Evolutionary conservation across 345 rosid species (phyloP).

Genomic region (Salix udensis): DNA sequence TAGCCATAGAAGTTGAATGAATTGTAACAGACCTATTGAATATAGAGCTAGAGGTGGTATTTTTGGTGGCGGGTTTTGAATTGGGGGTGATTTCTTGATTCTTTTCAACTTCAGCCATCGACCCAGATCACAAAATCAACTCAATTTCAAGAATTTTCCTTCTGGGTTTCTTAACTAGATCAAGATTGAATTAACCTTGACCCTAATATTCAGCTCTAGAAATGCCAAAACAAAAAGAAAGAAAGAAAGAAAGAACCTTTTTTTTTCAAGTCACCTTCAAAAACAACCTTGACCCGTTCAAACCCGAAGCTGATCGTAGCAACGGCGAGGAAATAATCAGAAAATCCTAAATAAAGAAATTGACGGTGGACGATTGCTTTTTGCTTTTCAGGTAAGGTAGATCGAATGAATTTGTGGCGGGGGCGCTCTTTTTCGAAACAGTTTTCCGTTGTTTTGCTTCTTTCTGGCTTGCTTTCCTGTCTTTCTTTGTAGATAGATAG

Average conservation of each 20-base stretch:
- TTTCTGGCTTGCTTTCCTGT: background rate
- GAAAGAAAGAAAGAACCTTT: background rate
- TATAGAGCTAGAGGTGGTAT: slow-evolving; percentile 4
- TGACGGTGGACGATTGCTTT: background rate
- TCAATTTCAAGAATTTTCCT: background rate
- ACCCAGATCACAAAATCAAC: slow-evolving; percentile 24
- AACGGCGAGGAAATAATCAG: slow-evolving; percentile 1
- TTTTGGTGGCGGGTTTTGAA: slow-evolving; percentile 22
- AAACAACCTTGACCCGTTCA: background rate
- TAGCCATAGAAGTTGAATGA: slow-evolving; percentile 32
- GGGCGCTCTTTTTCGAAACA: background rate
- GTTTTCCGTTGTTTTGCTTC: background rate
- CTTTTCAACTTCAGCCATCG: slow-evolving; percentile 47
- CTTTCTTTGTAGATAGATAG: background rate
- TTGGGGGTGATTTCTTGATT: slow-evolving; percentile 30
- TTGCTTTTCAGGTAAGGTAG: background rate
- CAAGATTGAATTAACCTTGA: slow-evolving; percentile 6
- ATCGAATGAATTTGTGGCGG: background rate
- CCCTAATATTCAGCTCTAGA: background rate
- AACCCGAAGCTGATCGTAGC: background rate
- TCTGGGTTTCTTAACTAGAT: background rate
- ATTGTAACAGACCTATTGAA: slow-evolving; percentile 58
- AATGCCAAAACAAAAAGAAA: background rate
- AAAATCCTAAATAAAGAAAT: background rate
- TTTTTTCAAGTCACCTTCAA: background rate